A percentile compares a stretch with the other conserved stretches of the same genome.
These are phyloP conservation scores for Scheffersomyces titani DNA, from an alignment of 1,139 yeast species.

Conservation along the genomic window DNA sequence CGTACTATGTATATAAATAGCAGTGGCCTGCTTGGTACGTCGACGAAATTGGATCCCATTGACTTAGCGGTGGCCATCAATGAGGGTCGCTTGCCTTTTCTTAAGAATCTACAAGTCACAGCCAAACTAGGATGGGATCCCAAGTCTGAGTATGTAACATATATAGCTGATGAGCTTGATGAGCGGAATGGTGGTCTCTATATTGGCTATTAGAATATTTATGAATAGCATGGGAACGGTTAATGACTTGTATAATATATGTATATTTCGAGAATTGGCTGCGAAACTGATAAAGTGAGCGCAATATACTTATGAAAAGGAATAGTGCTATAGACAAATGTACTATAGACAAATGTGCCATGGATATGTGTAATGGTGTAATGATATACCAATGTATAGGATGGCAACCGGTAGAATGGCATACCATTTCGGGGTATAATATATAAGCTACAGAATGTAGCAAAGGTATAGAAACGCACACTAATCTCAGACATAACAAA, in stretches of 20 bases:
- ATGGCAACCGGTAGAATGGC: too few species aligned
- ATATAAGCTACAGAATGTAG: too few species aligned
- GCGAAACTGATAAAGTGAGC: not conserved
- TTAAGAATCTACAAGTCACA: constrained; percentile 66
- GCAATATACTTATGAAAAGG: too few species aligned
- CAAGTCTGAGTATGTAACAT: constrained; percentile 61
- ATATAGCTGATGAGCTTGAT: constrained; percentile 39
- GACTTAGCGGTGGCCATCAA: constrained; percentile 83
- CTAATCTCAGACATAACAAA: too few species aligned
- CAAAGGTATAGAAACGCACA: too few species aligned
- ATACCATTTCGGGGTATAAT: too few species aligned
- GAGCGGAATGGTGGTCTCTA: constrained; percentile 47
- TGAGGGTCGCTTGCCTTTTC: constrained; percentile 71
- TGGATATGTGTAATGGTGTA: too few species aligned
- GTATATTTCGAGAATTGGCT: not conserved
- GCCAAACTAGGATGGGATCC: constrained; percentile 89
- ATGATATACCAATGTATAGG: too few species aligned
- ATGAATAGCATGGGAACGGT: not conserved
- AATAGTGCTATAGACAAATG: too few species aligned
- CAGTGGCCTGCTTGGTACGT: constrained; percentile 86
- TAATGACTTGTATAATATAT: not conserved
- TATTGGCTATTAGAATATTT: constrained; percentile 33
- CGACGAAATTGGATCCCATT: constrained; percentile 80
- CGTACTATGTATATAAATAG: constrained; percentile 70
- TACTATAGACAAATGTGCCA: too few species aligned